Base-by-base conservation (phyloP, 2,329 filamentous ascomycete species). In the Neonectria sp. region DNA sequence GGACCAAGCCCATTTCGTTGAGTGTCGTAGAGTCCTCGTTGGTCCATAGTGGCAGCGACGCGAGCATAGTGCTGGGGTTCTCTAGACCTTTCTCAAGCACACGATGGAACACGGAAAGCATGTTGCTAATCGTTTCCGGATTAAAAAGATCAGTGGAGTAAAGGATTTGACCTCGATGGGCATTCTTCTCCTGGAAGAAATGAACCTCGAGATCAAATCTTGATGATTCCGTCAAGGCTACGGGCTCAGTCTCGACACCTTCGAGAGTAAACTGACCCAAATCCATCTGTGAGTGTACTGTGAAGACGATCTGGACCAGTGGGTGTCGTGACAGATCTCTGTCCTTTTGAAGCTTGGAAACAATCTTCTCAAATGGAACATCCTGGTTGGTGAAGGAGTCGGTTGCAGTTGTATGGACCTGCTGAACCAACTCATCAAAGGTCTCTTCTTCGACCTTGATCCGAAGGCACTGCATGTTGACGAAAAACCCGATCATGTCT, bases 151-250 rank as follows among this genome's bases (percentile, higher is more conserved):
- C 75, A 2, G 65, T 66, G 0, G 76, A 68, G 43, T 66, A 77
- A 9, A 73, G 29, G 5, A 68, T 33, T 3, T 60, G 48, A 0
- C 75, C 73, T 2, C 51, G 57, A 0, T 76, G 64, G 0, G 33
- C n/a, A 4, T 58, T 46, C 0, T 70, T 27, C 33, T 72, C 68
- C 13, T 73, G 74, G 33, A 68, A 74, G 1, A 77, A 24, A 40
- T 77, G 75, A 0, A 76, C 73, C 59, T 77, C 75, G 1, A 76
- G n/a, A 12, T 77, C 75, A 17, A 74, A 75, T 17, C 73, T 51
- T 0, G 75, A 68, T 3, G 70, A 63, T 2, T 53, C 45, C 7
- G 55, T 31, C 7, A 49, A 31, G 2, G 49, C 1, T 0, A 77
- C 5, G 2, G 49, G 29, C 15, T 75, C 72, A 0, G 65, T 67